Base-by-base conservation (phyloP, 129 eudicot genomes). In the Apium graveolens region DNA sequence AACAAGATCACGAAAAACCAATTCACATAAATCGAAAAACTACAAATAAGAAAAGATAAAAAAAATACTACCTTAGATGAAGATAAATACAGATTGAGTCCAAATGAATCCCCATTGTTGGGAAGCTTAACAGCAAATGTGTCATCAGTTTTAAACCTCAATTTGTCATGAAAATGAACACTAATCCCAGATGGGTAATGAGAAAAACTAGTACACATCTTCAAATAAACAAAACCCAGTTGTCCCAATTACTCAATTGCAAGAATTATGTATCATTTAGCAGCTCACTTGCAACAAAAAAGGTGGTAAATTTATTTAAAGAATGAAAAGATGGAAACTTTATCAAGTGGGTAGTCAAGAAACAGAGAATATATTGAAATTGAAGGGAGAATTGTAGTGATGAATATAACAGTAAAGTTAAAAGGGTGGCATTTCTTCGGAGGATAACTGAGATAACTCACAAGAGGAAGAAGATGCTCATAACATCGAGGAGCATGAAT, bases 191-290 rank as follows among this genome's bases (percentile, higher is more conserved):
- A 82, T 27, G 89, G 82, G 81, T 43, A 82, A 32, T 83, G 81
- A 73, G 82, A 70, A 69, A 78, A 71, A 68, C 82, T 80, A 84
- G 83, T 45, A 9, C 78, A 84, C 94, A 88, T 91, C 8, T 65
- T 21, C 29, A 78, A 69, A 80, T 55, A 82, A 73, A 60, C 46
- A 69, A 41, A 75, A 16, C 45, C 62, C 65, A 49, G 27, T 68
- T 73, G 53, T 4, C 70, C 44, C 76, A 31, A 45, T 73, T 13
- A 57, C 38, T 42, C 46, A 83, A 70, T 65, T 57, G 73, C 62
- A 31, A 49, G 43, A 69, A n/a, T n/a, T 32, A 27, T 46, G 37
- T 48, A 26, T 13, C 76, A 63, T 35, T 35, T 35, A 35, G 37
- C 37, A 35, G 37, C 37, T 35, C 37, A 35, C 37, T 35, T 1